Conservation (phyloP, 495 filamentous ascomycete species). For the Annulohypoxylon maeteangense region DNA sequence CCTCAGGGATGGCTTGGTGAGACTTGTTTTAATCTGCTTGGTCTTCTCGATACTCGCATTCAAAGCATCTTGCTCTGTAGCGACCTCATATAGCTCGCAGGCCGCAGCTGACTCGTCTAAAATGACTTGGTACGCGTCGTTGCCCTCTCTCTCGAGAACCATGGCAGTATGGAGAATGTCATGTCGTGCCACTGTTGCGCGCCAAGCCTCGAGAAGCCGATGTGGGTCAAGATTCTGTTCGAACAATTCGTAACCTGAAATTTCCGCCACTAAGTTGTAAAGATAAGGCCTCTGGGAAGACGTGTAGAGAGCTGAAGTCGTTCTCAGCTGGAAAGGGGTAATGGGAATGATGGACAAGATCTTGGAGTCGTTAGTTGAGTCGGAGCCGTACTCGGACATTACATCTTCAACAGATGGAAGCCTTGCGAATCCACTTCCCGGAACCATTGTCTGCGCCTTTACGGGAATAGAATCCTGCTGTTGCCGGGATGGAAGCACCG, state of each 20-base stretch:
- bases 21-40: background rate
- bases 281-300: background rate
- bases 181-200: background rate
- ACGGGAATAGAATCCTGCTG: background rate
- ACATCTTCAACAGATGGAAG: background rate
- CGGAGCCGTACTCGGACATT: background rate
- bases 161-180: background rate
- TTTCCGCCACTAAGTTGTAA: background rate
- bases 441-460: background rate
- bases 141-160: background rate
- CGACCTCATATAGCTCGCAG: background rate
- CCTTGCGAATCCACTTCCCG: background rate
- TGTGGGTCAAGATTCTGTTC: background rate
- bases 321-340: background rate
- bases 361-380: background rate
- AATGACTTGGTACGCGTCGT: background rate
- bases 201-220: background rate
- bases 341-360: background rate
- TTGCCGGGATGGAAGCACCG: background rate
- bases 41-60: background rate
- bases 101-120: background rate
- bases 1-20: background rate
- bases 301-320: background rate
- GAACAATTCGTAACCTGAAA: background rate
- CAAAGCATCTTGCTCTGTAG: background rate